These are phyloP conservation scores for Pholiota adiposa DNA, from an alignment of 1,284 basidiomycete species.

Conservation along the genomic window DNA sequence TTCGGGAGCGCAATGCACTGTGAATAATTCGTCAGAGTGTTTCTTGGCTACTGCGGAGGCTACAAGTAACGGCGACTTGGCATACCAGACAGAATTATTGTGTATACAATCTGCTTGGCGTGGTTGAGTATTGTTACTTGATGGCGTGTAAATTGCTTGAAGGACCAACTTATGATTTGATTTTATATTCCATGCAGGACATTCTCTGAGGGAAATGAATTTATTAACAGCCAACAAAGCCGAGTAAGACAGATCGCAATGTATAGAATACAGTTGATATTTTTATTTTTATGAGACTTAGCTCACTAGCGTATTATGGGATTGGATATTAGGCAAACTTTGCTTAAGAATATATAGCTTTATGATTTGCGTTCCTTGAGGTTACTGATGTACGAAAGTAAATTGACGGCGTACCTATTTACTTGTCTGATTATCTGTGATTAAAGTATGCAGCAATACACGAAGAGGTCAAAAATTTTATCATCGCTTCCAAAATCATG, in stretches of 20 bases:
- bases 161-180: not conserved
- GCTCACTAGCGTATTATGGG: too few species aligned
- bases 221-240: too few species aligned
- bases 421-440: not conserved
- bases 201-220: too few species aligned
- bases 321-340: not conserved
- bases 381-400: too few species aligned
- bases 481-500: not conserved
- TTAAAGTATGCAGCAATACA: too few species aligned
- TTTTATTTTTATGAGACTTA: too few species aligned
- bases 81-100: not conserved
- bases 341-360: not conserved
- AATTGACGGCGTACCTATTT: not conserved
- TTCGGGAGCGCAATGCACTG: not conserved
- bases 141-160: not conserved
- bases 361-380: not conserved
- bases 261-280: too few species aligned
- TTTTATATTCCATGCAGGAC: too few species aligned
- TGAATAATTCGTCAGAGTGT: not conserved
- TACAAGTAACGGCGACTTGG: not conserved
- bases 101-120: not conserved
- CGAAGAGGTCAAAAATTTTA: not conserved
- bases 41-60: not conserved
- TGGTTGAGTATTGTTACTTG: not conserved
- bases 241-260: too few species aligned